Percentiles rank a stretch among this genome's conserved stretches.
Evolutionary conservation across 1,284 basidiomycete genomes (phyloP).

Genomic region (Trametes sp.): DNA sequence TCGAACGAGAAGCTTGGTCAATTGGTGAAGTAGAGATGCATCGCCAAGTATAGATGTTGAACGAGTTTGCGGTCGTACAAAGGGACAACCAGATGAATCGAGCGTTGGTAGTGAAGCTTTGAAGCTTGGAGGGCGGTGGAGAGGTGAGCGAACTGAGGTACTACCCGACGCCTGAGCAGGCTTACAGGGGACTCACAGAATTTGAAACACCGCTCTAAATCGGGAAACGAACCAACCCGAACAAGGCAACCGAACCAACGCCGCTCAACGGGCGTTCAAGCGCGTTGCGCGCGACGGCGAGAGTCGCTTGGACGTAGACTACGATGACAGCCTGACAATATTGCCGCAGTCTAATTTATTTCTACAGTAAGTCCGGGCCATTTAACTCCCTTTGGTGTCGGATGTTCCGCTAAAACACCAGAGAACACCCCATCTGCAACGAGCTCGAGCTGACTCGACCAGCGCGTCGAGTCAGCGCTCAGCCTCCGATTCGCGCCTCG

Average conservation of each 20-base stretch:
- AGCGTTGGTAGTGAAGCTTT: too few relatives aligned
- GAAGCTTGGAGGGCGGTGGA: too few relatives aligned
- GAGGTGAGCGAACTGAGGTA: too few relatives aligned
- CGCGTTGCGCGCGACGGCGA: background rate
- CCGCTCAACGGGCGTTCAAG: background rate
- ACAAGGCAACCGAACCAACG: background rate
- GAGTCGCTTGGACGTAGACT: background rate
- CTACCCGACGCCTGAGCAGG: too few relatives aligned
- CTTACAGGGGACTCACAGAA: background rate
- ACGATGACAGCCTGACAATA: background rate
- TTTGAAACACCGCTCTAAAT: background rate
- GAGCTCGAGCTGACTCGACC: background rate
- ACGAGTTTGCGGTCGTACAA: too few relatives aligned
- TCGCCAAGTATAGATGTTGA: too few relatives aligned
- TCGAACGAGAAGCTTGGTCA: too few relatives aligned
- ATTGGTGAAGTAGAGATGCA: too few relatives aligned
- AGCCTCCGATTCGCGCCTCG: background rate
- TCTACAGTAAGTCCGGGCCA: background rate
- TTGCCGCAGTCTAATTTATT: conserved; percentile 11
- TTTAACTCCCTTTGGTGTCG: background rate
- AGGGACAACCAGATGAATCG: too few relatives aligned
- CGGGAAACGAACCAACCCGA: background rate
- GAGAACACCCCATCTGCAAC: background rate
- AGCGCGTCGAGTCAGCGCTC: background rate
- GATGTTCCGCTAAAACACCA: background rate